Evolutionary conservation across 2,329 filamentous ascomycete genomes (phyloP).

Genomic region (Ophiostoma triangulosporum): DNA sequence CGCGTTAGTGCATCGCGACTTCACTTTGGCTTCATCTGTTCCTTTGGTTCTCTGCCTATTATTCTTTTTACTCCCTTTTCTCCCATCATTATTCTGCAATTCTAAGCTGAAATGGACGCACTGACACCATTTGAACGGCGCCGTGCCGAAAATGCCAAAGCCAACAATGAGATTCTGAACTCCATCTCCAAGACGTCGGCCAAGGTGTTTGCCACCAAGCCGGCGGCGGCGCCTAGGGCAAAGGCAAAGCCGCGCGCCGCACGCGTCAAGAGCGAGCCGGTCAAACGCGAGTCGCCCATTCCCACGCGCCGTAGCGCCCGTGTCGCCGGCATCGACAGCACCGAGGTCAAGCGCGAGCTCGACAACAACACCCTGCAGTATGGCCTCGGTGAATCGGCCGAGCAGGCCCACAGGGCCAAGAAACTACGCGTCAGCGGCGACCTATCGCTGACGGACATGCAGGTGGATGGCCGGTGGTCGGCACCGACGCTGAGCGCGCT

Average conservation of each 20-base stretch:
- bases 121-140: constrained; percentile 79
- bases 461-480: constrained; percentile 68
- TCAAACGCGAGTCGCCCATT: constrained; percentile 27
- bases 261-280: constrained; percentile 17
- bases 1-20: background rate
- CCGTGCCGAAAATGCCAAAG: constrained; percentile 72
- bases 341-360: constrained; percentile 36
- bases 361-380: constrained; percentile 30
- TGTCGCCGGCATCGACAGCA: constrained; percentile 39
- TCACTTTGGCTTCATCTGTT: background rate
- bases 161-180: constrained; percentile 68
- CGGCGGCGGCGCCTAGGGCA: constrained; percentile 31
- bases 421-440: constrained; percentile 38
- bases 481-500: constrained; percentile 22
- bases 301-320: constrained; percentile 45
- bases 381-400: constrained; percentile 15
- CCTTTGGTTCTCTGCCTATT: background rate
- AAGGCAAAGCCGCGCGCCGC: constrained; percentile 17
- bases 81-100: too few relatives aligned
- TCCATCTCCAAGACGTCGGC: constrained; percentile 56
- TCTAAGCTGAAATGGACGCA: background rate
- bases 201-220: constrained; percentile 27
- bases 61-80: too few relatives aligned
- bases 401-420: constrained; percentile 40
- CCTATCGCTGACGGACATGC: constrained; percentile 61